phyloP scores from a whole-genome alignment of 352 stramenopile species.

The Pythium volutum region DNA sequence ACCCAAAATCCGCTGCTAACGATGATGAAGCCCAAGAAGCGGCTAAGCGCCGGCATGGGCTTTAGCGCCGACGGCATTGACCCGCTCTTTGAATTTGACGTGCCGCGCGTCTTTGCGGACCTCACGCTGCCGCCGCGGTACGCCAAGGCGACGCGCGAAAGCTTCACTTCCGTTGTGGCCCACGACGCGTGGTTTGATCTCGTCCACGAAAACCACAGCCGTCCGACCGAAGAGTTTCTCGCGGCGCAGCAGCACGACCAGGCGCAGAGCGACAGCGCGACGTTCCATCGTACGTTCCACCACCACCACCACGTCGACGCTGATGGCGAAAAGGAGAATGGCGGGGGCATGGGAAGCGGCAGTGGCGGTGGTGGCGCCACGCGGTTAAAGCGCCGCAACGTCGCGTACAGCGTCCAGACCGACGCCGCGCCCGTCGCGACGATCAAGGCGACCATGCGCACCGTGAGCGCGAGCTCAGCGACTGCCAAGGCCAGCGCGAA shows the following conservation, averaged over 20 bases:
- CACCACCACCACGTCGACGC: not conserved
- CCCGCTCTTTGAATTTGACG: conserved; percentile 75
- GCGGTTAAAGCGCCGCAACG: conserved; percentile 16
- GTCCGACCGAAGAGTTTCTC: conserved; percentile 43
- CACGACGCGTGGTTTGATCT: conserved; percentile 71
- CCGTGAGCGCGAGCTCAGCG: not conserved
- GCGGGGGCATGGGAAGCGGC: not conserved
- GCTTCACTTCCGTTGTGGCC: not conserved
- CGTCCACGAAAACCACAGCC: conserved; percentile 51
- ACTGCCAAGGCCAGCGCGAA: not conserved
- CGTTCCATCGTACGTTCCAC: not conserved
- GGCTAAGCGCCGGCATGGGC: conserved; percentile 25
- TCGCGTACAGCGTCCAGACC: conserved; percentile 9
- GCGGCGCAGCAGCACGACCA: conserved; percentile 19
- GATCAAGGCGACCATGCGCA: conserved; percentile 19
- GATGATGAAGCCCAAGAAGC: conserved; percentile 30
- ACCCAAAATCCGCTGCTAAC: not conserved
- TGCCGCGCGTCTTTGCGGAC: conserved; percentile 52
- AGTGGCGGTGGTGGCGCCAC: not conserved
- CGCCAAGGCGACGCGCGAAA: conserved; percentile 1
- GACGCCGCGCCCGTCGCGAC: conserved; percentile 3
- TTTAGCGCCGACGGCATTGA: conserved; percentile 35
- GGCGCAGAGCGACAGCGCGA: not conserved
- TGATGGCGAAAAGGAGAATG: conserved; percentile 28
- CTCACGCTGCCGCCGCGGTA: conserved; percentile 32